Evolutionary conservation across 805 yeast genomes (phyloP), one percentile per base, ranked within the genome.

Genomic region (Geotrichum ghanense): DNA sequence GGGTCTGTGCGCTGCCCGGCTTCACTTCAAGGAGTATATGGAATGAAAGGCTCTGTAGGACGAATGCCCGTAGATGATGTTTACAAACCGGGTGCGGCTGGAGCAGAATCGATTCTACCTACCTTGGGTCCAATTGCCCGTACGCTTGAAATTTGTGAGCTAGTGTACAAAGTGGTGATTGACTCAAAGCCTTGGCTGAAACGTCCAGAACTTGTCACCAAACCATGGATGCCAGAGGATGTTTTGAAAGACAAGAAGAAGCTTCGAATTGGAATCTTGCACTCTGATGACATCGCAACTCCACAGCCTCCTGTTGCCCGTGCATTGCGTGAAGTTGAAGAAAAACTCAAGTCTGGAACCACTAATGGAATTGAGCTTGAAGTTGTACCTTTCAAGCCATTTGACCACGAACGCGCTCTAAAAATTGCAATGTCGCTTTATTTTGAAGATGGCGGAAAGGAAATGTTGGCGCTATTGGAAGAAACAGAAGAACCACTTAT

Each of bases 91-190:
- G 62, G 53, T 44, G 69, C 69, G 5, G 79, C 76, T 25, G 79
- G 76, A 59, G n/a, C n/a, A n/a, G 78, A 75, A 54, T 64, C 74
- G 37, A 75, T 77, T 23, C 68, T 72, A 14, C 74, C 76, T 3
- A 79, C 75, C 14, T 66, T 69, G 45, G 83, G 83, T 1, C 81
- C 82, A 14, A 52, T 78, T 59, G 69, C 76, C 6, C 65, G 71
- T 48, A 59, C 71, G 2, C 62, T 77, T 40, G 75, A 69, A 12
- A 80, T 75, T 57, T 59, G 77, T 46, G 73, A 72, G 17, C 66
- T 70, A 31, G 67, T 75, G 60, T 70, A 74, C 71, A 68, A 70
- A 45, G 44, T 71, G 1, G 49, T 65, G 34, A 48, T 58, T 10
- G 58, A 51, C 6, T 52, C 58, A 3, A 63, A 70, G 49, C 75